These are phyloP conservation scores for Erodium trifolium DNA, from an alignment of 441 rosid genomes.

Conservation along the genomic window DNA sequence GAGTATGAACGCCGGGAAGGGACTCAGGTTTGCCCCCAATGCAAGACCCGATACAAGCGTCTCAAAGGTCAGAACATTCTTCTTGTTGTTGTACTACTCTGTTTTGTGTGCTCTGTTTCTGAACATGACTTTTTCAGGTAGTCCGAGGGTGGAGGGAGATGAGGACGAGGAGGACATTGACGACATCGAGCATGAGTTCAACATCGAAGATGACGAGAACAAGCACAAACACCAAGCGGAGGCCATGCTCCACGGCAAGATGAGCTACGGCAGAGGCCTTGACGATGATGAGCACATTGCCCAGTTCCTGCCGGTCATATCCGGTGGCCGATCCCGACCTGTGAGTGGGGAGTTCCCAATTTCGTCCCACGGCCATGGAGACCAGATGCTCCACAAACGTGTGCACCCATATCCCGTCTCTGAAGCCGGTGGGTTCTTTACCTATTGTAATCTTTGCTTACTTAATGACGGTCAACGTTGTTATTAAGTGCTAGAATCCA, in stretches of 20 bases:
- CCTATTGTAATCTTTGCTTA: no score
- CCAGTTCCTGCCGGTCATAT: slow-evolving; percentile 57
- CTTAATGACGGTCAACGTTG: no score
- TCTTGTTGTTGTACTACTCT: no score
- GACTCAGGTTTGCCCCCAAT: slow-evolving; percentile 87
- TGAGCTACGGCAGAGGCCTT: slow-evolving; percentile 97
- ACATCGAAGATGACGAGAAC: slow-evolving; percentile 64
- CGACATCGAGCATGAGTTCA: slow-evolving; percentile 94
- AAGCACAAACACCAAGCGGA: slow-evolving; percentile 62
- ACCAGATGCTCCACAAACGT: slow-evolving; percentile 72
- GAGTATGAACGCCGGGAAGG: slow-evolving; percentile 92
- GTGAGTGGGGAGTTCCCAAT: slow-evolving; percentile 77
- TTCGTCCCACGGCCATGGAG: slow-evolving; percentile 51
- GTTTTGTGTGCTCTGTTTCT: no score
- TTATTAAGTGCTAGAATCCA: no score
- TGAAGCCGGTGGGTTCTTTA: slow-evolving; percentile 50
- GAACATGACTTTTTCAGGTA: slow-evolving; percentile 21
- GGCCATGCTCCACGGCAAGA: slow-evolving; percentile 87
- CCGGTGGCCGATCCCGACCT: slow-evolving; percentile 64
- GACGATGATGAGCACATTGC: slow-evolving; percentile 59
- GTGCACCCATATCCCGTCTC: slow-evolving; percentile 76
- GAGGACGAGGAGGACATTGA: slow-evolving; percentile 95
- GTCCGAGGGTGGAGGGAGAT: slow-evolving; percentile 90
- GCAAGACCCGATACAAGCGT: slow-evolving; percentile 85
- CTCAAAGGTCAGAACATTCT: slow-evolving; percentile 58